phyloP scores from a whole-genome alignment of 345 rosid species.

The Syzygium jambos region DNA sequence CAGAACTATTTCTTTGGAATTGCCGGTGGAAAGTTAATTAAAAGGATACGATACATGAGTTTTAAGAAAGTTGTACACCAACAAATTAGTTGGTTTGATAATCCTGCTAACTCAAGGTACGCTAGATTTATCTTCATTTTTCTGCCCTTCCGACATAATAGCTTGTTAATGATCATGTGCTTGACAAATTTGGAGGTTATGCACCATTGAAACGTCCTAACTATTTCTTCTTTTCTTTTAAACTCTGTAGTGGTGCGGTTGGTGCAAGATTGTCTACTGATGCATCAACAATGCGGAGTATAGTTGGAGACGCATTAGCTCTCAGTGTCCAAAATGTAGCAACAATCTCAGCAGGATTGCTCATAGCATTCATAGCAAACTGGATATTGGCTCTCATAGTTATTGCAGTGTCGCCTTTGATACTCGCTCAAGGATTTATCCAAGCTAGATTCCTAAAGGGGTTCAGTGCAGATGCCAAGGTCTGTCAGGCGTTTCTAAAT shows the following conservation, averaged over 20 bases:
- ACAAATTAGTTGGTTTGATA: conserved; percentile 85
- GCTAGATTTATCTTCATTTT: background rate
- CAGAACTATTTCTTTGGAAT: conserved; percentile 70
- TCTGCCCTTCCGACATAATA: background rate
- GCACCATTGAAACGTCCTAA: background rate
- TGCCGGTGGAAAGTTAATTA: conserved; percentile 73
- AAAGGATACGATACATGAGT: conserved; percentile 55
- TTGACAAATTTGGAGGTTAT: background rate
- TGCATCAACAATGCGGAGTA: conserved; percentile 39
- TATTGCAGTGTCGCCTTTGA: conserved; percentile 30
- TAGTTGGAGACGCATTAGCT: conserved; percentile 55
- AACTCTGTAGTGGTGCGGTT: conserved; percentile 41
- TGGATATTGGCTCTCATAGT: conserved; percentile 46
- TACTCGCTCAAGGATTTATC: conserved; percentile 26
- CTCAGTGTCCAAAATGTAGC: conserved; percentile 39
- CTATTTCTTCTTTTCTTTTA: background rate
- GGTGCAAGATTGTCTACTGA: conserved; percentile 63
- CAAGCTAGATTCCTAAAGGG: conserved; percentile 40
- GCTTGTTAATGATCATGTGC: background rate
- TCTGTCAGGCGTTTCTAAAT: background rate
- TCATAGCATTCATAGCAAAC: conserved; percentile 48
- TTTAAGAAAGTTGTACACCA: conserved; percentile 78
- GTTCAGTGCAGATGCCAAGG: conserved; percentile 53
- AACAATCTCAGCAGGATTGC: conserved; percentile 30
- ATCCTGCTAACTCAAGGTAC: conserved; percentile 62